A percentile compares a stretch with the other conserved stretches of the same genome.
Evolutionary conservation across 2,329 filamentous ascomycete species (phyloP).

Genomic region (Aspergillus carbonarius): DNA sequence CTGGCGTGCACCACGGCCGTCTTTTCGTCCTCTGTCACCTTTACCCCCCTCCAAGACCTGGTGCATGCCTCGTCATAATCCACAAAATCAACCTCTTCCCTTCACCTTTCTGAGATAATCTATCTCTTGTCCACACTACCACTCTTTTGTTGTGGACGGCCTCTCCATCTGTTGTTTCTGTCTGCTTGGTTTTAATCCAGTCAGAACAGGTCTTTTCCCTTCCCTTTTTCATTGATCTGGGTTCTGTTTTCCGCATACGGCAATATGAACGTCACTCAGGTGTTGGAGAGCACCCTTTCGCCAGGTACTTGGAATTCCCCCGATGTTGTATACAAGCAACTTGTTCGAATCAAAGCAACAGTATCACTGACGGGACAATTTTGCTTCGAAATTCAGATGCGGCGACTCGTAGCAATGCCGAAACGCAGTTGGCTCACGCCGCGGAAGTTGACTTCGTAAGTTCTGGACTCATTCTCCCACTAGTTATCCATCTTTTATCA

Average conservation of each 20-base stretch:
- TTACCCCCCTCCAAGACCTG: constrained; percentile 29
- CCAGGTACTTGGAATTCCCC: constrained; percentile 64
- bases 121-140: constrained; percentile 22
- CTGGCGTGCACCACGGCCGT: constrained; percentile 27
- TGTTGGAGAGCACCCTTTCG: constrained; percentile 95
- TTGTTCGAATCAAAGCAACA: background rate
- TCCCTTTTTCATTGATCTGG: constrained; percentile 23
- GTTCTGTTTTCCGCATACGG: constrained; percentile 22
- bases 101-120: constrained; percentile 23
- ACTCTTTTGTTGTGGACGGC: constrained; percentile 24
- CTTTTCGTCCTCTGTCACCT: constrained; percentile 30
- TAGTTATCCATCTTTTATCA: constrained; percentile 12
- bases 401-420: constrained; percentile 81
- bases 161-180: constrained; percentile 8
- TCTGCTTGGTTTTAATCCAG: constrained; percentile 16
- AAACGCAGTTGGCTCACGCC: constrained; percentile 90
- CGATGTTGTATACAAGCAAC: background rate
- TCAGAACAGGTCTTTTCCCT: constrained; percentile 20
- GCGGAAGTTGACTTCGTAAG: constrained; percentile 94
- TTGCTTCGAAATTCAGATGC: constrained; percentile 64
- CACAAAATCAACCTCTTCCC: constrained; percentile 40
- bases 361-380: constrained; percentile 27
- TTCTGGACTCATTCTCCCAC: constrained; percentile 36
- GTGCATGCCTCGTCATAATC: constrained; percentile 42
- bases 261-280: constrained; percentile 95